These are phyloP conservation scores for Handroanthus guayacan DNA, from an alignment of 257 asterid species.

Conservation along the genomic window DNA sequence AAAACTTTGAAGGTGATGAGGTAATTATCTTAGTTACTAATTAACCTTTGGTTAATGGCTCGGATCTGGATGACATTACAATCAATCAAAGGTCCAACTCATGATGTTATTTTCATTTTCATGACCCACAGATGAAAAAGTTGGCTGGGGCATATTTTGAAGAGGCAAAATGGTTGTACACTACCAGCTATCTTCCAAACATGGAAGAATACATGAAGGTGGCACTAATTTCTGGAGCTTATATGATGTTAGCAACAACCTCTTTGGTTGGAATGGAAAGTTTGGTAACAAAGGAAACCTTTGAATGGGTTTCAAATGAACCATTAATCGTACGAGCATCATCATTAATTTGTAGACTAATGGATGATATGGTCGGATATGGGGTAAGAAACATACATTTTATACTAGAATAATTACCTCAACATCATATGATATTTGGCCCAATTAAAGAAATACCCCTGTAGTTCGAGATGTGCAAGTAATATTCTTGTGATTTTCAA, in stretches of 20 bases:
- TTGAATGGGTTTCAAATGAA: slow-evolving; percentile 42
- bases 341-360: slow-evolving; percentile 37
- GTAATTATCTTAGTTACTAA: no score
- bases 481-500: no score
- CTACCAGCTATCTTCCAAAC: slow-evolving; percentile 22
- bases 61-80: no score
- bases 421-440: no score
- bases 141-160: slow-evolving; percentile 34
- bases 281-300: slow-evolving; percentile 8
- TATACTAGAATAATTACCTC: background rate
- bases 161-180: slow-evolving; percentile 41
- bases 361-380: slow-evolving; percentile 43
- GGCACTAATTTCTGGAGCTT: slow-evolving; percentile 11
- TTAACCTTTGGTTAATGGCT: no score
- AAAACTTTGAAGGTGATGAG: no score
- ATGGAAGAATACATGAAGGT: slow-evolving; percentile 45
- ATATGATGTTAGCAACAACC: slow-evolving; percentile 18
- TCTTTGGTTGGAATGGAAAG: slow-evolving; percentile 40
- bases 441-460: no score
- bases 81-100: no score
- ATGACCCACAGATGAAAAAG: slow-evolving; percentile 37
- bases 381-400: background rate
- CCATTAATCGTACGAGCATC: slow-evolving; percentile 39
- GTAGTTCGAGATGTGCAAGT: no score
- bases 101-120: no score